Evolutionary conservation across 2,329 filamentous ascomycete species (phyloP), one percentile per base, ranked within the genome.

Genomic region (Grosmannia penicillata): DNA sequence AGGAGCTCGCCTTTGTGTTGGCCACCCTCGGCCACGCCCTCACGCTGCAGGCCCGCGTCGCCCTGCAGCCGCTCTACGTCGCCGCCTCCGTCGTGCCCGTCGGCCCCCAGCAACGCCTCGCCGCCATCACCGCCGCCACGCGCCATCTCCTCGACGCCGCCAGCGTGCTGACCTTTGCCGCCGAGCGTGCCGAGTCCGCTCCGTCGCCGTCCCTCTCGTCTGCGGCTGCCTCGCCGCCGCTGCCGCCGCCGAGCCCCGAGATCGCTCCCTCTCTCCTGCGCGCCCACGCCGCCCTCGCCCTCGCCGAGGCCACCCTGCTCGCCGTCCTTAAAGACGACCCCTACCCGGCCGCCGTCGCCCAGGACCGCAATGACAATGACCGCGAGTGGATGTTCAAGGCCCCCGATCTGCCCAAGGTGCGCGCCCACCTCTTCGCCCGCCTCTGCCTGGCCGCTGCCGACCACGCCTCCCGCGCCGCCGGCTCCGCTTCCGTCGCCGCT

Each of bases 371-470:
- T 53, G 74, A 78, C 38, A 76, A 79, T 48, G 85, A 87, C 56
- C 85, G 73, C 44, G 89, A 96, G 48, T 98, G 89, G 89, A 96
- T 96, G 86, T 93, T 91, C 56, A 84, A 82, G 50, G 73, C 85
- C 0, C 85, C 89, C 1, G 76, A 85, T 36, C 83, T 95, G 35
- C 82, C 86, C 23, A 87, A 89, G 53, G 86, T 94, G 15, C 77
- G 89, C 33, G 85, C 85, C 8, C 78, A 93, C 51, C 66, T 98
- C 2, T 93, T 93, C 52, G 86, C 86, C 2, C 70, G 89, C 1
- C 65, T 96, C 8, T 96, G 86, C 54, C 69, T 96, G 10, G 84
- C 86, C 0, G 84, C 87, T 0, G 78, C 82, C 1, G 87, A 95
- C 48, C 87, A 96, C 56, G 86, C 87, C 1, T 73, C 78, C 21